Percentiles rank a stretch among this genome's conserved stretches.
Conservation (phyloP, 148 eudicot genomes). For the Persicaria tinctoria region DNA sequence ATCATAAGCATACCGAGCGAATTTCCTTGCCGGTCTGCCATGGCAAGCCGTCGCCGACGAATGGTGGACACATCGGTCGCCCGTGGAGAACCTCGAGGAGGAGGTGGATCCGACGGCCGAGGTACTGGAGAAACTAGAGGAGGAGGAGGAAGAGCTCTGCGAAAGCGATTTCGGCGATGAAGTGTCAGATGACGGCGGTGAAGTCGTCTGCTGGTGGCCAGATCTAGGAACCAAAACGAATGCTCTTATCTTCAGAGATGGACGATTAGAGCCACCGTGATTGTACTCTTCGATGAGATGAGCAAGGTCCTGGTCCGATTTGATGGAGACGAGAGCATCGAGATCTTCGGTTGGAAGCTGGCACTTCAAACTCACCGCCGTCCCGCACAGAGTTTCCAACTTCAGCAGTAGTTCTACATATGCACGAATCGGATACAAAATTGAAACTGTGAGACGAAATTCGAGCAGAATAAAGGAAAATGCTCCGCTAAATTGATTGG, state of each 20-base stretch:
- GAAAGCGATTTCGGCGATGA: conserved; percentile 25
- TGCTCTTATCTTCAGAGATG: conserved; percentile 53
- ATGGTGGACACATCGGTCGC: not conserved
- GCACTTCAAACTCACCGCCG: conserved; percentile 41
- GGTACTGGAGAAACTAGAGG: conserved; percentile 7
- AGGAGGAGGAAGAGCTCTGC: conserved; percentile 25
- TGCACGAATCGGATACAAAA: not conserved
- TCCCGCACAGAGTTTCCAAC: conserved; percentile 51
- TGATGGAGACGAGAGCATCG: conserved; percentile 55
- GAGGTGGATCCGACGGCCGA: conserved; percentile 2
- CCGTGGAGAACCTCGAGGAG: not conserved
- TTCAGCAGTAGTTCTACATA: conserved; percentile 51
- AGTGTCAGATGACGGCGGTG: conserved; percentile 31
- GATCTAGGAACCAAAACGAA: conserved; percentile 33
- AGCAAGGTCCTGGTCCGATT: conserved; percentile 65
- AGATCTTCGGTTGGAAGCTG: conserved; percentile 82
- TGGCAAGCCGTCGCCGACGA: not conserved
- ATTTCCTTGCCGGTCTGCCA: not conserved
- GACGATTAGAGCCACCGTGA: conserved; percentile 9
- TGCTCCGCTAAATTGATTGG: not conserved
- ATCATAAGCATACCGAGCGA: not conserved
- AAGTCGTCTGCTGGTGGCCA: conserved; percentile 13
- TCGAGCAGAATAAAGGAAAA: not conserved
- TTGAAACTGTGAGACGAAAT: not conserved
- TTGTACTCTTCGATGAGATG: conserved; percentile 78